Conservation (phyloP, 2,329 filamentous ascomycete genomes). For the Plectosphaerella plurivora region DNA sequence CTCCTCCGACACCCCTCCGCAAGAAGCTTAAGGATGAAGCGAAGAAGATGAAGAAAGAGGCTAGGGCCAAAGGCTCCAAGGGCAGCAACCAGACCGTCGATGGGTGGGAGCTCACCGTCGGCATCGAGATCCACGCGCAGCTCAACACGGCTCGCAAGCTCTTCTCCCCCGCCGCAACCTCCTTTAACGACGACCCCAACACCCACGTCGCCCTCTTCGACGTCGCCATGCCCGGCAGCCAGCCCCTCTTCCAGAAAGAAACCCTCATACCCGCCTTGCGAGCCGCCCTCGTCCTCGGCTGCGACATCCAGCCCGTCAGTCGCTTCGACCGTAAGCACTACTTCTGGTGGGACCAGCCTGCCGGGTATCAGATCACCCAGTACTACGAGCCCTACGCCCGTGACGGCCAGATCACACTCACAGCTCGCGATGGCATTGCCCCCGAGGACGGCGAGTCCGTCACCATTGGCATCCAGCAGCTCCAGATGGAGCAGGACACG, state of each 20-base stretch:
- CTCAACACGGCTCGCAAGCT: constrained; percentile 85
- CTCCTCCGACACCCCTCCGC: constrained; percentile 48
- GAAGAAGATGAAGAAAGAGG: constrained; percentile 66
- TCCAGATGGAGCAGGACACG: constrained; percentile 97
- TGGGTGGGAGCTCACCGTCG: constrained; percentile 90
- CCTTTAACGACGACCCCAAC: constrained; percentile 68
- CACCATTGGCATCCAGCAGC: constrained; percentile 78
- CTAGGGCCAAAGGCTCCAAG: constrained; percentile 41
- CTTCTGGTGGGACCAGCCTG: constrained; percentile 97
- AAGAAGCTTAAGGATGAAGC: constrained; percentile 69
- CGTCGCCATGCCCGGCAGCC: constrained; percentile 80
- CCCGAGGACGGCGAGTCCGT: constrained; percentile 67
- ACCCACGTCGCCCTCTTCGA: constrained; percentile 88
- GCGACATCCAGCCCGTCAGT: constrained; percentile 70
- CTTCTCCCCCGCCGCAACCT: constrained; percentile 70
- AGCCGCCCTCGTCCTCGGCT: constrained; percentile 80
- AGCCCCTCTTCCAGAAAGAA: constrained; percentile 79
- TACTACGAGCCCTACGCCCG: constrained; percentile 74
- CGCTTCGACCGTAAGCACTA: constrained; percentile 97
- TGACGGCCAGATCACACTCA: constrained; percentile 68
- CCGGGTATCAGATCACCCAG: constrained; percentile 96
- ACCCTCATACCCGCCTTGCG: constrained; percentile 86
- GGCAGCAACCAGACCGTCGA: constrained; percentile 45
- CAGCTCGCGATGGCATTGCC: constrained; percentile 73
- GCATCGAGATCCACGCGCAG: constrained; percentile 96